Percentiles rank a stretch among this genome's conserved stretches.
Evolutionary conservation across 2,329 filamentous ascomycete species (phyloP).

Genomic region (Fusarium coicis): DNA sequence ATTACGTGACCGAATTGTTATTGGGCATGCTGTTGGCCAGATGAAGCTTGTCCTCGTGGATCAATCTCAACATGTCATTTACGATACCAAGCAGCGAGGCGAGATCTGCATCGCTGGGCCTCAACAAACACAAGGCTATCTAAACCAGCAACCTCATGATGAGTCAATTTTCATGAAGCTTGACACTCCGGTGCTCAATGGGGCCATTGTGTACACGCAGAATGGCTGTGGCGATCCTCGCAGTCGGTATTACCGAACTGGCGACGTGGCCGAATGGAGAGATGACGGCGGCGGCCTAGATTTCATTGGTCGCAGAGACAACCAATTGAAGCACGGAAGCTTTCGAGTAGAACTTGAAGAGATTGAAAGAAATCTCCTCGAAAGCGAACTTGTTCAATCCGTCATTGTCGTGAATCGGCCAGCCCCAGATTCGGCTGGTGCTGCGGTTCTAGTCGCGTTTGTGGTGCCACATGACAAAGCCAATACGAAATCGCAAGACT

Average conservation of each 20-base stretch:
- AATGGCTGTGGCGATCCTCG: neutral
- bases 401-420: neutral
- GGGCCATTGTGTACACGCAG: fast-evolving
- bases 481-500: neutral
- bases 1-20: neutral
- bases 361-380: neutral
- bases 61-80: neutral
- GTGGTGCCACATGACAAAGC: neutral
- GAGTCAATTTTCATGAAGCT: fast-evolving
- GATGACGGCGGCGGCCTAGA: neutral
- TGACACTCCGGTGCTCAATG: fast-evolving
- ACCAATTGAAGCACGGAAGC: neutral
- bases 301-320: neutral
- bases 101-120: slow-evolving; percentile 1
- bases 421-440: neutral
- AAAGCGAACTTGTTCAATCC: neutral
- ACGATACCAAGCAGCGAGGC: neutral
- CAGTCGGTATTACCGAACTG: neutral
- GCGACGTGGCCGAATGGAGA: slow-evolving; percentile 1
- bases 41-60: neutral
- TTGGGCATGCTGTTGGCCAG: neutral
- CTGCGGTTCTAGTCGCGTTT: neutral
- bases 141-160: neutral
- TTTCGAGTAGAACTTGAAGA: slow-evolving; percentile 3
- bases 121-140: neutral